Conservation (phyloP, 1,284 basidiomycete species). For the Tilletia setariae region DNA sequence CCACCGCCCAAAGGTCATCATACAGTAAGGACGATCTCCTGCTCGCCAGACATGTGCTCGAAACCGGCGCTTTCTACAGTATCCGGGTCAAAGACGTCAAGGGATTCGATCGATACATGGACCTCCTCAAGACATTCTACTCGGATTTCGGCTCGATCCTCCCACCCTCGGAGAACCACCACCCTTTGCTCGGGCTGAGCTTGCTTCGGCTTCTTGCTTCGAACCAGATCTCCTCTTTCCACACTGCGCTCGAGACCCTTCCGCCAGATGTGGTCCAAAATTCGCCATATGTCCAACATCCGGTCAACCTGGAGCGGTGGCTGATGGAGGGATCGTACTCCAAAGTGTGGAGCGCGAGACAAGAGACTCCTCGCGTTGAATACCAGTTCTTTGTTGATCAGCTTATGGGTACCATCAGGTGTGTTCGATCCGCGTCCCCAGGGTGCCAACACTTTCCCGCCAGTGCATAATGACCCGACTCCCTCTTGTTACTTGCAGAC, state of each 20-base stretch:
- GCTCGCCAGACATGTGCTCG: slow-evolving; percentile 78
- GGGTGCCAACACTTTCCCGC: background rate
- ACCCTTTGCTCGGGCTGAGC: slow-evolving; percentile 83
- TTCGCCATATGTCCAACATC: slow-evolving; percentile 46
- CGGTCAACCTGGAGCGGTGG: slow-evolving; percentile 71
- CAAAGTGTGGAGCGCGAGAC: slow-evolving; percentile 93
- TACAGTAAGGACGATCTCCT: slow-evolving; percentile 27
- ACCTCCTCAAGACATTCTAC: slow-evolving; percentile 88
- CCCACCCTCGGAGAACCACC: slow-evolving; percentile 77
- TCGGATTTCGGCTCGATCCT: slow-evolving; percentile 69
- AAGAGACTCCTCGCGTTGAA: slow-evolving; percentile 69
- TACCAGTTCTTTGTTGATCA: slow-evolving; percentile 87
- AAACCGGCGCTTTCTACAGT: slow-evolving; percentile 90
- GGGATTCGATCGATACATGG: slow-evolving; percentile 91
- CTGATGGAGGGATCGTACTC: slow-evolving; percentile 98
- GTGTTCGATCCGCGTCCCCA: slow-evolving; percentile 1
- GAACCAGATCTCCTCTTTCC: slow-evolving; percentile 95
- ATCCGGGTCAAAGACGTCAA: slow-evolving; percentile 81
- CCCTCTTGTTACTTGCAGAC: slow-evolving; percentile 58
- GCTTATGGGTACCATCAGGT: slow-evolving; percentile 88
- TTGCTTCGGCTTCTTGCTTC: slow-evolving; percentile 90
- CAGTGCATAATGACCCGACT: background rate
- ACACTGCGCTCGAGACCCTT: slow-evolving; percentile 96
- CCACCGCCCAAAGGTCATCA: slow-evolving; percentile 30
- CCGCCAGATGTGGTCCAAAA: slow-evolving; percentile 38